Evolutionary conservation across 805 yeast genomes (phyloP).

Genomic region (Schwanniomyces occidentalis): DNA sequence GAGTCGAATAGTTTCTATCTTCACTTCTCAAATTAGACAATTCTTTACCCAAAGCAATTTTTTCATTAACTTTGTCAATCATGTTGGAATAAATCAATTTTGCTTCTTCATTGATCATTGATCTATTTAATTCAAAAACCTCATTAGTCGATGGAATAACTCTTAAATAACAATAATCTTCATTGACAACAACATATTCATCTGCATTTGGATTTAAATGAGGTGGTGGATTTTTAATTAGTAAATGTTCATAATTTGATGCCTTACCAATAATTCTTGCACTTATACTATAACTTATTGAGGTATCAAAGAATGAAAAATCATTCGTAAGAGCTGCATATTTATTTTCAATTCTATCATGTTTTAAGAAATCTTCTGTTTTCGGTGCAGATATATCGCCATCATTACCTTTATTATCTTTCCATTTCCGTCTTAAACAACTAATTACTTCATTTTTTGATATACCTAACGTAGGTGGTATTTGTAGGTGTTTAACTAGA

Average conservation of each 20-base stretch:
- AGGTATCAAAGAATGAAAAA: constrained; percentile 28
- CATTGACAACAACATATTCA: constrained; percentile 33
- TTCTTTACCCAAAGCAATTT: constrained; percentile 26
- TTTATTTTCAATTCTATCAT: constrained; percentile 2
- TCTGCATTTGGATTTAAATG: constrained; percentile 16
- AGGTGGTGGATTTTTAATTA: constrained; percentile 14
- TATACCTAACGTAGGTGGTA: constrained; percentile 38
- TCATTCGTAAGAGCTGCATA: constrained; percentile 26
- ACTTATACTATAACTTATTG: constrained; percentile 33
- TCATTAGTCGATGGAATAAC: constrained; percentile 24
- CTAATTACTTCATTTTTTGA: constrained; percentile 29
- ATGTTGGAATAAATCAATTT: constrained; percentile 29
- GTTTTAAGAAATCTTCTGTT: background rate
- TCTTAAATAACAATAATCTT: constrained; percentile 25
- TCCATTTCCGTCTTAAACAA: constrained; percentile 26
- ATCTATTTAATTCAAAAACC: constrained; percentile 27
- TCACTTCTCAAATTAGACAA: constrained; percentile 12
- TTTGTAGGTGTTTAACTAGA: constrained; percentile 35
- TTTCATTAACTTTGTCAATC: constrained; percentile 28
- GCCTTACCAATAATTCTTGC: constrained; percentile 41
- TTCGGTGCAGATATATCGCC: background rate
- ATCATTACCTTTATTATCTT: constrained; percentile 10
- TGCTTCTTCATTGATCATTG: constrained; percentile 34
- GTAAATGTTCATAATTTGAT: constrained; percentile 24
- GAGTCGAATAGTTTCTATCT: constrained; percentile 3